phyloP scores from a whole-genome alignment of 768 basidiomycete genomes.

The Hypholoma fasciculare region DNA sequence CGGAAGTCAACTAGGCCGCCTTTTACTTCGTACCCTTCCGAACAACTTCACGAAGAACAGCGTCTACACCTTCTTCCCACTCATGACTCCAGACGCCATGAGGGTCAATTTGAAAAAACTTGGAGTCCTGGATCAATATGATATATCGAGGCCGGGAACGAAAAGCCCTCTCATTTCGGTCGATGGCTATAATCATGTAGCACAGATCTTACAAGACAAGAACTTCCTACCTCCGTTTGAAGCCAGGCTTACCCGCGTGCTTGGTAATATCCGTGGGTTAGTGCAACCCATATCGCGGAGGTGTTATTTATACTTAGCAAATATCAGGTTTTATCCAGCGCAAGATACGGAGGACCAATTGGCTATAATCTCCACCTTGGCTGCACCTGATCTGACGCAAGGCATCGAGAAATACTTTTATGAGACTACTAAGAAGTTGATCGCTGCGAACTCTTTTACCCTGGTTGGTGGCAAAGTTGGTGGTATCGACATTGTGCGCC shows the following conservation, averaged over 20 bases:
- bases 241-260: conserved; percentile 48
- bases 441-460: conserved; percentile 51
- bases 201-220: conserved; percentile 49
- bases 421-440: conserved; percentile 58
- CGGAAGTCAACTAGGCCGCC: conserved; percentile 72
- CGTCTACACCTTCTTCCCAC: conserved; percentile 85
- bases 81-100: conserved; percentile 80
- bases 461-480: conserved; percentile 54
- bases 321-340: conserved; percentile 65
- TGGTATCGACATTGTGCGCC: conserved; percentile 65
- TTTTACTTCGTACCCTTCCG: conserved; percentile 75
- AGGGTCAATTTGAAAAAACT: conserved; percentile 55
- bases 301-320: background rate
- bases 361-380: conserved; percentile 48
- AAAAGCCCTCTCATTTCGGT: conserved; percentile 30
- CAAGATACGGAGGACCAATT: conserved; percentile 49
- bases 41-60: conserved; percentile 68
- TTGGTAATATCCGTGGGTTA: conserved; percentile 58
- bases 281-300: conserved; percentile 5
- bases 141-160: conserved; percentile 47
- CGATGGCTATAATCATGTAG: conserved; percentile 49
- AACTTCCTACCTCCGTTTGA: conserved; percentile 51
- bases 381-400: conserved; percentile 45
- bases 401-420: conserved; percentile 65
- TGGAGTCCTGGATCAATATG: conserved; percentile 53